Evolutionary conservation across 148 eudicot species (phyloP).

Genomic region (Mesembryanthemum crystallinum): DNA sequence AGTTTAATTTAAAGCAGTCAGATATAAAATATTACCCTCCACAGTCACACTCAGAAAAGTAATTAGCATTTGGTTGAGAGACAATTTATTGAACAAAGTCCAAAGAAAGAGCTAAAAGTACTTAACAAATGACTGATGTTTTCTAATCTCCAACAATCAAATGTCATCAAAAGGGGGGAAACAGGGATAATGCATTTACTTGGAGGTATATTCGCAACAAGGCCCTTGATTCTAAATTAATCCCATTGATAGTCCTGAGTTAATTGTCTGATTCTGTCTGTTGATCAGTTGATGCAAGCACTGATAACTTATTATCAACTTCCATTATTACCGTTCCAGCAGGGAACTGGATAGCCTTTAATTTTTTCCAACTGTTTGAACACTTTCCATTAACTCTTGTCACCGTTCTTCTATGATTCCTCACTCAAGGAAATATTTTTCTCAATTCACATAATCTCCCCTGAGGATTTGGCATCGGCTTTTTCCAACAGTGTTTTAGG

Average conservation of each 20-base stretch:
- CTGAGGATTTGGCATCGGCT: neutral
- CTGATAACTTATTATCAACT: neutral
- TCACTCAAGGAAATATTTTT: neutral
- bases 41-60: neutral
- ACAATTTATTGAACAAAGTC: neutral
- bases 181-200: neutral
- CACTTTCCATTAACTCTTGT: neutral
- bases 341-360: neutral
- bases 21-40: neutral
- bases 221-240: neutral
- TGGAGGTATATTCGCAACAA: neutral
- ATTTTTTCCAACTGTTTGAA: neutral
- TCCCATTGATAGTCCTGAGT: neutral
- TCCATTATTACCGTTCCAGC: neutral
- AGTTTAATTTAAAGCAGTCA: neutral
- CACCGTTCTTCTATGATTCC: neutral
- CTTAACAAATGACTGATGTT: neutral
- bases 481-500: neutral
- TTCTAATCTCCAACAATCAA: neutral
- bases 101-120: neutral
- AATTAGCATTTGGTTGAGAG: constrained; percentile 1
- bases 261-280: neutral
- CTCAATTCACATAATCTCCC: neutral
- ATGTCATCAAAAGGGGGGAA: neutral
- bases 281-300: neutral